phyloP scores from a whole-genome alignment of 2,329 filamentous ascomycete species.

The Trichoderma polysporum region DNA sequence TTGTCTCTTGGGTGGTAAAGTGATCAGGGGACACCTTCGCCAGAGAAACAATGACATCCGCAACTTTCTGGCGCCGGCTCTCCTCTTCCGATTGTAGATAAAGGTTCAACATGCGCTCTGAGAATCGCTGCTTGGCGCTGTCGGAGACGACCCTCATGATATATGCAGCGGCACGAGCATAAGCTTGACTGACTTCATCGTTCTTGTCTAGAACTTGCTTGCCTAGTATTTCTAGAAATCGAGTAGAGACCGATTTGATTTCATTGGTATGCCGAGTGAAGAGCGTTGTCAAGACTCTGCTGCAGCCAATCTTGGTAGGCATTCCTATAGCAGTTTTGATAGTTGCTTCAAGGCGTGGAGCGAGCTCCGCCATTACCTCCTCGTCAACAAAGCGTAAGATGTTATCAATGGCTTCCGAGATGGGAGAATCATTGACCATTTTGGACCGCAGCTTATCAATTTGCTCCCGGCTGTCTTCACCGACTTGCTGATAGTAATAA shows the following conservation, averaged over 20 bases:
- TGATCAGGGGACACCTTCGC: conserved; percentile 87
- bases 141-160: conserved; percentile 63
- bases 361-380: conserved; percentile 71
- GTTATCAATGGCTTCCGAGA: conserved; percentile 89
- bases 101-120: conserved; percentile 58
- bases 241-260: conserved; percentile 72
- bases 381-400: conserved; percentile 82
- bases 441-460: conserved; percentile 85
- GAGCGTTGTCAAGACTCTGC: conserved; percentile 78
- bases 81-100: conserved; percentile 85
- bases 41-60: conserved; percentile 78
- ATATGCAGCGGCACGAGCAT: conserved; percentile 84
- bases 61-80: conserved; percentile 68
- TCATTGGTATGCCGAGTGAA: conserved; percentile 75
- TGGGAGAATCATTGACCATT: conserved; percentile 79
- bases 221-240: conserved; percentile 74
- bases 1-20: conserved; percentile 73
- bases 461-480: conserved; percentile 81
- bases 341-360: conserved; percentile 69
- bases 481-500: conserved; percentile 86
- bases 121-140: conserved; percentile 51
- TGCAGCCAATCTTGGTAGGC: conserved; percentile 90
- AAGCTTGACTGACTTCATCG: conserved; percentile 87
- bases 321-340: conserved; percentile 87
- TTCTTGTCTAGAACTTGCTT: conserved; percentile 88